Conservation (phyloP, 2,329 filamentous ascomycete species). For the Calonectria naviculata region DNA sequence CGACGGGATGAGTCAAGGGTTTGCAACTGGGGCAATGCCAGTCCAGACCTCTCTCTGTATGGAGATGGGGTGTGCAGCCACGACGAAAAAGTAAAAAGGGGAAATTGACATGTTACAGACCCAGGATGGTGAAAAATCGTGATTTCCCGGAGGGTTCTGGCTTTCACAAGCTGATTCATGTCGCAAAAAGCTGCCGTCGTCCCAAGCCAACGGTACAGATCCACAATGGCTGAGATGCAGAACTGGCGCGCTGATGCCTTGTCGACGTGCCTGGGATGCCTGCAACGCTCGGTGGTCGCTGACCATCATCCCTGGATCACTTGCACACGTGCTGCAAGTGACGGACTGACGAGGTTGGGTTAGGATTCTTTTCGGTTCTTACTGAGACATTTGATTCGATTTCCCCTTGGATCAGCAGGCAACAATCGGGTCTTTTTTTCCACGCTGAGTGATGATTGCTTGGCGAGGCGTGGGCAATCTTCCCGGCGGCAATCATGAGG, state of each 20-base stretch:
- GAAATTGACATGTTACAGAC: conserved; percentile 1
- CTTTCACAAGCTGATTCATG: neutral
- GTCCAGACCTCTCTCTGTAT: conserved; percentile 23
- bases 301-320: neutral
- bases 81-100: conserved; percentile 19
- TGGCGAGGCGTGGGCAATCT: neutral
- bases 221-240: neutral
- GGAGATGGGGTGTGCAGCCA: conserved; percentile 5
- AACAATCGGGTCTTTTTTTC: neutral
- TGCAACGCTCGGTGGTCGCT: neutral
- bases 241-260: neutral
- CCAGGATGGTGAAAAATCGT: neutral
- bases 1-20: conserved; percentile 24
- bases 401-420: neutral
- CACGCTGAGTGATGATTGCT: conserved; percentile 1
- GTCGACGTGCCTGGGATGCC: neutral
- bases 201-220: neutral
- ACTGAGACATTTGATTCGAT: neutral
- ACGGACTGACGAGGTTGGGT: neutral
- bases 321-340: neutral
- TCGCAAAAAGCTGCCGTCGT: neutral
- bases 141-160: neutral
- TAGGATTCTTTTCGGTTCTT: neutral
- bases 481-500: neutral
- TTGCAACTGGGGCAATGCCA: conserved; percentile 32